These are phyloP conservation scores for Tolypocladium pustulatum DNA, from an alignment of 2,329 filamentous ascomycete genomes.

Conservation along the genomic window DNA sequence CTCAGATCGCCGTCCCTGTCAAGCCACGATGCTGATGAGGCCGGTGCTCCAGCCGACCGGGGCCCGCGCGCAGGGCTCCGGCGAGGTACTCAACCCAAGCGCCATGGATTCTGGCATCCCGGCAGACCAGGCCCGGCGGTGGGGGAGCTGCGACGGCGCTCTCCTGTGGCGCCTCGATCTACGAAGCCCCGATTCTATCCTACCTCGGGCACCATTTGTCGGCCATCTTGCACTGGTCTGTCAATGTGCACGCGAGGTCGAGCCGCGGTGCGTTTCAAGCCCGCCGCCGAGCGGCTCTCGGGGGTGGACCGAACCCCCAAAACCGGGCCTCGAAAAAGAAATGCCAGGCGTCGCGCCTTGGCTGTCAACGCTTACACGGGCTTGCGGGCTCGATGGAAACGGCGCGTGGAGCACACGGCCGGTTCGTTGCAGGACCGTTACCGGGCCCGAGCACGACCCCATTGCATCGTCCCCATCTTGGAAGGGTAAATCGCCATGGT, in stretches of 20 bases:
- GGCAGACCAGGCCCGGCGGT: not conserved
- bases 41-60: not conserved
- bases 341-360: not conserved
- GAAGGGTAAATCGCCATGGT: not conserved
- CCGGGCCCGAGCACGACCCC: not conserved
- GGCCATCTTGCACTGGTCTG: not conserved
- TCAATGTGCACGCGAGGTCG: not conserved
- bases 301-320: not conserved
- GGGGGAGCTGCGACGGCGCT: not conserved
- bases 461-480: not conserved
- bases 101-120: not conserved
- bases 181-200: not conserved
- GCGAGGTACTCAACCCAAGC: not conserved
- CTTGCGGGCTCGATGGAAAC: not conserved
- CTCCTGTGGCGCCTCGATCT: not conserved
- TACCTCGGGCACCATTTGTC: not conserved
- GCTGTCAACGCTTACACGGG: not conserved
- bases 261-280: not conserved
- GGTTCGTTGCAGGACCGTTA: not conserved
- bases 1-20: not conserved
- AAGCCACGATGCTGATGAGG: not conserved
- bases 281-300: not conserved
- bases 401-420: not conserved
- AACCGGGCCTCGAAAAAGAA: not conserved
- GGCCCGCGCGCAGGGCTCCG: not conserved